Conservation (phyloP, 371 early-diverging fungal species). For the Apophysomyces trapeziformis region DNA sequence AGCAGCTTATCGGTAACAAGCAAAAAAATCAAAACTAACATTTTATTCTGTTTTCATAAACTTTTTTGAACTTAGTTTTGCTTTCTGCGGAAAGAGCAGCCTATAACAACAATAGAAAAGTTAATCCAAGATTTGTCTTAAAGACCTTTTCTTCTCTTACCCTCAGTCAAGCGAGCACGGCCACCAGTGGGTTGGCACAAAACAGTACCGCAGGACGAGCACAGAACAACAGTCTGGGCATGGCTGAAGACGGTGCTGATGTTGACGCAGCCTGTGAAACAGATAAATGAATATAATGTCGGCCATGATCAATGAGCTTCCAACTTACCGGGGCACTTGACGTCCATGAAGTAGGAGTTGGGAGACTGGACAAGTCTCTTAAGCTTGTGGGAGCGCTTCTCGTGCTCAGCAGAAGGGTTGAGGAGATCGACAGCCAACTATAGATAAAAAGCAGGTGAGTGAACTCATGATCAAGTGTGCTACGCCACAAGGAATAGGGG, state of each 20-base stretch:
- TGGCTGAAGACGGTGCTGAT: constrained; percentile 98
- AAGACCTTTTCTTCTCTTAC: constrained; percentile 28
- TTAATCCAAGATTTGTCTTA: neutral
- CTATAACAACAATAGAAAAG: constrained; percentile 14
- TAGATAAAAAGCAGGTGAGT: constrained; percentile 11
- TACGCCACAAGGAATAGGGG: no score
- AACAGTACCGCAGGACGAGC: constrained; percentile 92
- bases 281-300: neutral
- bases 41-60: neutral
- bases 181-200: constrained; percentile 99
- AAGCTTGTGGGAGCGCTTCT: constrained; percentile 96
- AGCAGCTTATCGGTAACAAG: neutral
- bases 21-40: constrained; percentile 1
- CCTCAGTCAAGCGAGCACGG: constrained; percentile 93
- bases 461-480: neutral
- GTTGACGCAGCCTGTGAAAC: constrained; percentile 80
- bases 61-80: constrained; percentile 29
- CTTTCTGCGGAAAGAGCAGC: constrained; percentile 56
- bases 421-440: constrained; percentile 98
- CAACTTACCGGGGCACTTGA: constrained; percentile 91
- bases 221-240: constrained; percentile 96
- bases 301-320: neutral
- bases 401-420: constrained; percentile 94
- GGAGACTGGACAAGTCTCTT: constrained; percentile 98
- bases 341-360: constrained; percentile 99